Evolutionary conservation across 805 yeast genomes (phyloP).

Genomic region (Candida palmyrensis): DNA sequence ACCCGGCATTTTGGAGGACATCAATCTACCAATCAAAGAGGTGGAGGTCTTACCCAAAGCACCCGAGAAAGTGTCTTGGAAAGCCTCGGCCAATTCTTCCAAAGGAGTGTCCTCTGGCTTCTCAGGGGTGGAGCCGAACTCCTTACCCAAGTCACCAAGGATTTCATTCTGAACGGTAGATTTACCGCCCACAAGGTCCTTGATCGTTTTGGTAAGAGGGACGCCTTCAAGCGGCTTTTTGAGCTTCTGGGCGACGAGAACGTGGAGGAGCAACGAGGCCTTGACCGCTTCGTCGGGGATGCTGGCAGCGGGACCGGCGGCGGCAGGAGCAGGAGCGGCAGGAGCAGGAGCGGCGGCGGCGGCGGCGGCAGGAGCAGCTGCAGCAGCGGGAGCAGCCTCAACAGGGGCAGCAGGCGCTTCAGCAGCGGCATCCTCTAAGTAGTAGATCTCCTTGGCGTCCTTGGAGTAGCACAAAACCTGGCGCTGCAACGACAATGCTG

Average conservation of each 20-base stretch:
- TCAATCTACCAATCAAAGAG: slow-evolving; percentile 82
- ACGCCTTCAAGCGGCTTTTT: slow-evolving; percentile 85
- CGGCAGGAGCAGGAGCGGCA: slow-evolving; percentile 57
- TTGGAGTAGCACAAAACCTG: slow-evolving; percentile 93
- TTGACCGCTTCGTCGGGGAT: slow-evolving; percentile 87
- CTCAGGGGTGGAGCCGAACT: slow-evolving; percentile 96
- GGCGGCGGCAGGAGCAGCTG: slow-evolving; percentile 50
- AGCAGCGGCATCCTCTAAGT: slow-evolving; percentile 75
- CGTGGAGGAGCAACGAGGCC: slow-evolving; percentile 78
- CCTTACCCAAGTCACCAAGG: slow-evolving; percentile 97
- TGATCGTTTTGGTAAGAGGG: slow-evolving; percentile 88
- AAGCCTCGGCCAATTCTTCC: slow-evolving; percentile 89
- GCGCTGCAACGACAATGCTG: slow-evolving; percentile 89
- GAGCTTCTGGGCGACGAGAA: slow-evolving; percentile 90
- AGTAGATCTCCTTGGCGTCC: slow-evolving; percentile 94
- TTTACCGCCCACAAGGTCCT: slow-evolving; percentile 97
- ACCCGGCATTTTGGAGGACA: slow-evolving; percentile 99
- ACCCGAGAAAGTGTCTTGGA: slow-evolving; percentile 88
- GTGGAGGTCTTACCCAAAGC: slow-evolving; percentile 90
- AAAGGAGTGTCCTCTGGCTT: slow-evolving; percentile 98
- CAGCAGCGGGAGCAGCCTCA: slow-evolving; percentile 20
- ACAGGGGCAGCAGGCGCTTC: slow-evolving; percentile 14
- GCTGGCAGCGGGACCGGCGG: slow-evolving; percentile 77
- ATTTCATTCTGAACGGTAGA: slow-evolving; percentile 98
- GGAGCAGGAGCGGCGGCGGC: slow-evolving; percentile 56